Conservation (phyloP, 345 rosid genomes). For the Excoecaria cochinchinensis region DNA sequence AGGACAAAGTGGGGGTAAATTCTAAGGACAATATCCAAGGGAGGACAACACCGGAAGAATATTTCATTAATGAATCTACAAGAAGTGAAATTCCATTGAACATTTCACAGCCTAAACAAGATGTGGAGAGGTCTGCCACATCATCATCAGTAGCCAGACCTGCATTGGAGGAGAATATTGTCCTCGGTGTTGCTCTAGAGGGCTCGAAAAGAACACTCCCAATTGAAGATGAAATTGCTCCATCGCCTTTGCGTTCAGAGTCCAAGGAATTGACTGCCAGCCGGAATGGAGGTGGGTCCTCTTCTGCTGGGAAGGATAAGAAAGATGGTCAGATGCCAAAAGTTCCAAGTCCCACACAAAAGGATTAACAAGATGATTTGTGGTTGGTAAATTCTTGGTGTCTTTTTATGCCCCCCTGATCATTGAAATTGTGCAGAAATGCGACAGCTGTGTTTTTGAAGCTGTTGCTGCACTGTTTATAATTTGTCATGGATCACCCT, state of each 20-base stretch:
- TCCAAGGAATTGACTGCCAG: slow-evolving; percentile 56
- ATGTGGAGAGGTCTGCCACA: slow-evolving; percentile 32
- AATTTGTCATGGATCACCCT: neutral
- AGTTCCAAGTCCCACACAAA: slow-evolving; percentile 27
- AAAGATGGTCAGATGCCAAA: slow-evolving; percentile 41
- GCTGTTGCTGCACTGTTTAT: slow-evolving; percentile 31
- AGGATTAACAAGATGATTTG: neutral
- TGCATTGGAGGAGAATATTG: slow-evolving; percentile 70
- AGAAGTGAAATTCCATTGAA: slow-evolving; percentile 18
- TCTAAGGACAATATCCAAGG: slow-evolving; percentile 19
- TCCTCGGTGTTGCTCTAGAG: slow-evolving; percentile 86
- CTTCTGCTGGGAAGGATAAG: slow-evolving; percentile 32
- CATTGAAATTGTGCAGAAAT: slow-evolving; percentile 21
- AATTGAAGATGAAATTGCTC: slow-evolving; percentile 58
- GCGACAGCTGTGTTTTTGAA: slow-evolving; percentile 51
- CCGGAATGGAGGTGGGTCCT: slow-evolving; percentile 34
- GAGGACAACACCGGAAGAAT: slow-evolving; percentile 22
- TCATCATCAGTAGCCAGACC: slow-evolving; percentile 40
- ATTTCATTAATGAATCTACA: slow-evolving; percentile 26
- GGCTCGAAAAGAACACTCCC: slow-evolving; percentile 89
- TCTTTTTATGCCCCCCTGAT: neutral
- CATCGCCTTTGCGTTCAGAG: slow-evolving; percentile 36
- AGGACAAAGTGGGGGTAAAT: slow-evolving; percentile 25
- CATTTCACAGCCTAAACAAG: slow-evolving; percentile 39
- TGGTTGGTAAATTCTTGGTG: neutral